Conservation (phyloP, 352 stramenopile species). For the Pythium aquatile region DNA sequence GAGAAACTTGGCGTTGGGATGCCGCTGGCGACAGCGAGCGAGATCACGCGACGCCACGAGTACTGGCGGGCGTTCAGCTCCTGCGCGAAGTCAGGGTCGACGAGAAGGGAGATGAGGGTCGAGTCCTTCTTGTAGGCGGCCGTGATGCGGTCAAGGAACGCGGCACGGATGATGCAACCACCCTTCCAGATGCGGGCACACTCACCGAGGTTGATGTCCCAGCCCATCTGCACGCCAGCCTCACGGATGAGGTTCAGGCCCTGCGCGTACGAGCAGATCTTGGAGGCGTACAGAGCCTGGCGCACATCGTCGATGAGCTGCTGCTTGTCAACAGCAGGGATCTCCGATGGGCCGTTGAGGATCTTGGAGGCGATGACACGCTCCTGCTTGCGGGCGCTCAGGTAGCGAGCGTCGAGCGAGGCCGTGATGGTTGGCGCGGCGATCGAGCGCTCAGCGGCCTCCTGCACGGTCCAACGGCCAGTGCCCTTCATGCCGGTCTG, state of each 20-base stretch:
- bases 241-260: conserved; percentile 94
- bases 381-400: conserved; percentile 96
- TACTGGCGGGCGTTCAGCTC: conserved; percentile 95
- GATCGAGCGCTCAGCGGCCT: conserved; percentile 94
- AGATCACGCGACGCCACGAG: conserved; percentile 96
- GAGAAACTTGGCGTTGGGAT: conserved; percentile 91
- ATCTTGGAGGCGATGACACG: conserved; percentile 92
- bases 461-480: conserved; percentile 95
- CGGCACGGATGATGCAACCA: conserved; percentile 99
- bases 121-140: conserved; percentile 90
- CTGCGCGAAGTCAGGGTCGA: conserved; percentile 96
- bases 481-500: conserved; percentile 99
- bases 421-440: conserved; percentile 97
- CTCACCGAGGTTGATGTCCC: conserved; percentile 96
- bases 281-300: conserved; percentile 96
- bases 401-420: conserved; percentile 96
- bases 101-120: conserved; percentile 95
- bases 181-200: conserved; percentile 99
- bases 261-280: conserved; percentile 99
- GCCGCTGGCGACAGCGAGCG: conserved; percentile 93
- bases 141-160: conserved; percentile 97
- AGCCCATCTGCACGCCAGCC: conserved; percentile 94
- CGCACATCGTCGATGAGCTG: conserved; percentile 97
- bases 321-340: conserved; percentile 91
- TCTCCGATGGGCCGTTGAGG: conserved; percentile 92